A percentile compares a stretch with the other conserved stretches of the same genome.
Evolutionary conservation across 148 eudicot genomes (phyloP).

Genomic region (Rhododendron griersonianum): DNA sequence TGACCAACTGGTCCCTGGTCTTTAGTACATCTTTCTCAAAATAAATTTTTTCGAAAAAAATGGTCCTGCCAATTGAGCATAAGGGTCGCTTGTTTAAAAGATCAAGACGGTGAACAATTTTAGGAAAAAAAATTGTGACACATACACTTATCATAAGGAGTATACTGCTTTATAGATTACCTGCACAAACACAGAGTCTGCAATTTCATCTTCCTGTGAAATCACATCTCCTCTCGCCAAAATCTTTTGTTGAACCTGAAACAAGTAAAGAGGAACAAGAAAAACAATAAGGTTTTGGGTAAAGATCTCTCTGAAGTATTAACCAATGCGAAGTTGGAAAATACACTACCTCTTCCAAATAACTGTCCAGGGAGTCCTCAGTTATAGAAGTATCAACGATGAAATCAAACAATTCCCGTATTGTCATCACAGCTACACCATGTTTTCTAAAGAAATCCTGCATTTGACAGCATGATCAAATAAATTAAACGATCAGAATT

Average conservation of each 20-base stretch:
- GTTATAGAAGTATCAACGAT: slow-evolving; percentile 76
- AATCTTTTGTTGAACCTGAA: slow-evolving; percentile 77
- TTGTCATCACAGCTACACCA: slow-evolving; percentile 94
- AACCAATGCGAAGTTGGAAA: neutral
- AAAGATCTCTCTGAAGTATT: neutral
- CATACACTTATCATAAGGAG: neutral
- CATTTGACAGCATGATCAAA: slow-evolving; percentile 14
- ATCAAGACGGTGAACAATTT: neutral
- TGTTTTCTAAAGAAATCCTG: slow-evolving; percentile 86
- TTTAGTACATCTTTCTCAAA: neutral
- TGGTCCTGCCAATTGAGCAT: neutral
- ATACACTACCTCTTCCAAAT: slow-evolving; percentile 70
- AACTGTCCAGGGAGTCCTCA: slow-evolving; percentile 75
- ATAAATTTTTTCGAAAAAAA: neutral
- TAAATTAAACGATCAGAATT: neutral
- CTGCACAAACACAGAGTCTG: slow-evolving; percentile 83
- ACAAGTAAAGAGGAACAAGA: neutral
- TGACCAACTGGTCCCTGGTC: neutral
- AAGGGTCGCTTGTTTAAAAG: neutral
- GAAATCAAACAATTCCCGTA: slow-evolving; percentile 85
- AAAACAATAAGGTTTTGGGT: neutral
- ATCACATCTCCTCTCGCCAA: slow-evolving; percentile 67
- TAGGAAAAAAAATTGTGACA: neutral
- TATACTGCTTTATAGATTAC: slow-evolving; percentile 23
- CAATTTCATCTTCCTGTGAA: slow-evolving; percentile 81